Percentiles rank a stretch among this genome's conserved stretches.
Evolutionary conservation across 2,329 filamentous ascomycete species (phyloP).

Genomic region (Lojkania enalia): DNA sequence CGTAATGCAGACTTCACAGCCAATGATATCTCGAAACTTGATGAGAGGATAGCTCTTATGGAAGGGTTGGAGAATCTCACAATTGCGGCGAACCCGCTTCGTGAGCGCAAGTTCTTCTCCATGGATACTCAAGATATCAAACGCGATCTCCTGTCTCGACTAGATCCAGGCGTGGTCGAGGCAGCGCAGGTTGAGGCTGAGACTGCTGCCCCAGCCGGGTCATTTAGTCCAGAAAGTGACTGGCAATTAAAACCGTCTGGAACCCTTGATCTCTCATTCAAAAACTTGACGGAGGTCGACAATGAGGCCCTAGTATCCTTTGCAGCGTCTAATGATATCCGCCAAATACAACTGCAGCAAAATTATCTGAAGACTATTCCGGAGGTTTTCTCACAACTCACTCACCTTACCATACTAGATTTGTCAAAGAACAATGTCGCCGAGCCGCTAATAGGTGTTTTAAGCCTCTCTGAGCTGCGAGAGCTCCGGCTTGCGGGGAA

Average conservation of each 20-base stretch:
- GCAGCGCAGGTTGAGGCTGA: conserved; percentile 11
- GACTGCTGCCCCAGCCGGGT: background rate
- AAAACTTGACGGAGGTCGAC: conserved; percentile 45
- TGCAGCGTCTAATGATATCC: conserved; percentile 52
- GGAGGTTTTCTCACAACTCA: conserved; percentile 67
- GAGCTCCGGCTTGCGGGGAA: conserved; percentile 78
- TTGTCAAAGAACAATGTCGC: conserved; percentile 76
- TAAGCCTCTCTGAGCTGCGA: conserved; percentile 73
- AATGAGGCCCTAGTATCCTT: conserved; percentile 47
- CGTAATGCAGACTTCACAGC: conserved; percentile 80
- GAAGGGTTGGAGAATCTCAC: conserved; percentile 73
- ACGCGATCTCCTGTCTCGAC: conserved; percentile 66
- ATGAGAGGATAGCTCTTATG: conserved; percentile 79
- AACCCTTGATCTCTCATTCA: conserved; percentile 49
- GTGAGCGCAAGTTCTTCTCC: conserved; percentile 82
- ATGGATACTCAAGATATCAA: conserved; percentile 84
- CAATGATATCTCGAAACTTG: conserved; percentile 78
- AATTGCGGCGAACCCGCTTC: conserved; percentile 84
- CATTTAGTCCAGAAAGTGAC: conserved; percentile 9
- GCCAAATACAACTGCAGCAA: conserved; percentile 70
- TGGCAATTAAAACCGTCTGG: conserved; percentile 43
- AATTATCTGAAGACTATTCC: conserved; percentile 76
- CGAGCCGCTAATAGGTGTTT: conserved; percentile 42
- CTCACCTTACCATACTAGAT: conserved; percentile 71
- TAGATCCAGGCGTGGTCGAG: conserved; percentile 56